Base-by-base conservation (phyloP, 768 basidiomycete species). In the Termitomyces sp. region DNA sequence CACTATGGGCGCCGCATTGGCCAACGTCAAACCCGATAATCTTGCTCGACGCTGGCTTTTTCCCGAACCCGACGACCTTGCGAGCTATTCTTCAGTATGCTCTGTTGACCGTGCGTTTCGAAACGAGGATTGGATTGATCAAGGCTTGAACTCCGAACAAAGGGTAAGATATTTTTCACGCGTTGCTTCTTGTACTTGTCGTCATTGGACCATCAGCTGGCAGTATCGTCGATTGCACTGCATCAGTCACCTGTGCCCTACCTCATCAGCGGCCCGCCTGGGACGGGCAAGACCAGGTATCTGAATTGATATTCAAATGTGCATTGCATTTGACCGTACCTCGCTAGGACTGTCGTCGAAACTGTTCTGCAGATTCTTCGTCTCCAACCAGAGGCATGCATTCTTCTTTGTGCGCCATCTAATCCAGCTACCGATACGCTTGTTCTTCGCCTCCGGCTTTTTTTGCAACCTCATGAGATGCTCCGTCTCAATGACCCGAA, bases 231-330 rank as follows among this genome's bases (percentile, higher is more conserved):
- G 8, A 74, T 80, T 30, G 71, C 78, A 2, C 64, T 76, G 14
- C 70, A 75, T 58, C 72, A 76, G 53, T 79, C 74, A 16, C 72
- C 75, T n/a, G 73, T 79, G 2, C 80, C 79, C 0, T 77, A 77
- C 57, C 64, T 81, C 3, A 80, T 81, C 55, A 72, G 73, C 53
- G 80, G 80, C 1, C 80, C 80, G 14, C 78, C 80, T 18, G 80
- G 80, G 0, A 81, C 80, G 20, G 80, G 79, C 20, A 81, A 81
- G 65, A 81, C 79, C n/a, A 74, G 76, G 78, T 77, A 58, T 26
- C 30, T 26, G 40, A 10, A 42, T 42, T 18, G 18, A 28, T 53
- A 7, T 9, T 14, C 7, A 12, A 1, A 18, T 13, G 51, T 18
- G 18, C 3, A 16, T 22, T 18, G 18, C 8, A 8, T 20, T 4